These are phyloP conservation scores for Volvox carteri DNA, from an alignment of 163 green algal species.

Conservation along the genomic window DNA sequence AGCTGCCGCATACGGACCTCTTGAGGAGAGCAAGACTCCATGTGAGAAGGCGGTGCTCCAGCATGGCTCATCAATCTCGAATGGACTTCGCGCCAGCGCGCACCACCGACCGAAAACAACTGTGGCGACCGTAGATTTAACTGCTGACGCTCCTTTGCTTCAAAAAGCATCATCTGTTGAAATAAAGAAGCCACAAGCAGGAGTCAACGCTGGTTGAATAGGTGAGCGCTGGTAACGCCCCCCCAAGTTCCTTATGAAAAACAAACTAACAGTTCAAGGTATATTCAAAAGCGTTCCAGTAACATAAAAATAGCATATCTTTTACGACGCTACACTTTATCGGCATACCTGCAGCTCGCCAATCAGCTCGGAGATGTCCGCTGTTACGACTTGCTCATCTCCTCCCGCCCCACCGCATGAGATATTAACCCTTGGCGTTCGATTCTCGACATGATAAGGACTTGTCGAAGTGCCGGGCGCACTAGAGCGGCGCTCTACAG, in stretches of 20 bases:
- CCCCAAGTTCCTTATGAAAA: background rate
- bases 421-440: background rate
- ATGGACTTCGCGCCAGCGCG: slow-evolving; percentile 11
- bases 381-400: background rate
- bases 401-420: background rate
- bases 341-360: slow-evolving; percentile 21
- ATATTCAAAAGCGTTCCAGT: background rate
- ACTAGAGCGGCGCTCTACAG: background rate
- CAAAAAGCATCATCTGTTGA: slow-evolving; percentile 6
- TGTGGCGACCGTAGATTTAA: background rate
- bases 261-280: background rate
- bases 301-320: background rate
- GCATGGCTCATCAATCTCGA: slow-evolving; percentile 22
- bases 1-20: slow-evolving; percentile 5
- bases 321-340: too few relatives aligned
- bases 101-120: slow-evolving; percentile 12
- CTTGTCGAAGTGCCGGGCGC: background rate
- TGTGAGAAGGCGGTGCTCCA: background rate
- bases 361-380: slow-evolving; percentile 42
- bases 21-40: background rate
- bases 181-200: background rate
- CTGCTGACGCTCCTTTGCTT: background rate
- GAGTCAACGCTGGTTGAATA: background rate
- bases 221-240: background rate
- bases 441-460: background rate